Evolutionary conservation across 1,139 yeast species (phyloP).

Genomic region (Candida sp.): DNA sequence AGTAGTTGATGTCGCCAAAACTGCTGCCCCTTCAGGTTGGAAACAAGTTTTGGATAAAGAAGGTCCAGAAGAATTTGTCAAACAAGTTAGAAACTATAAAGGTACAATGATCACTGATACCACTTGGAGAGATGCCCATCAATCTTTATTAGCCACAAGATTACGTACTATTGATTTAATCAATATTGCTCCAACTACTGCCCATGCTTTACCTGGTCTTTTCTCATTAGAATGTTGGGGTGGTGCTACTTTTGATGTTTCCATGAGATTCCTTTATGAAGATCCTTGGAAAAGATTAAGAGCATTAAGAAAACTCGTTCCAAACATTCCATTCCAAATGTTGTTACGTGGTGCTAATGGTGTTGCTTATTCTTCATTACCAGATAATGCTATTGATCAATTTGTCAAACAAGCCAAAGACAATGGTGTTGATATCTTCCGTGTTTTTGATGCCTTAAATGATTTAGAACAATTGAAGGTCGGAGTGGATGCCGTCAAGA

Average conservation of each 20-base stretch:
- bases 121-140: constrained; percentile 99
- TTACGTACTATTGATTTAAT: constrained; percentile 90
- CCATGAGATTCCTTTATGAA: constrained; percentile 97
- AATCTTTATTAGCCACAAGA: constrained; percentile 96
- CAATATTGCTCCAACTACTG: constrained; percentile 91
- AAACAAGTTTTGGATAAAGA: constrained; percentile 78
- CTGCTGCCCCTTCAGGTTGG: constrained; percentile 79
- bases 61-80: constrained; percentile 89
- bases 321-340: constrained; percentile 99
- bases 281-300: constrained; percentile 98
- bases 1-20: constrained; percentile 53
- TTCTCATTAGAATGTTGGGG: constrained; percentile 99
- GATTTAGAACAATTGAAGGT: constrained; percentile 95
- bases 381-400: constrained; percentile 98
- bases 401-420: constrained; percentile 93
- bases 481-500: constrained; percentile 96
- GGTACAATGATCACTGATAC: constrained; percentile 97
- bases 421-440: constrained; percentile 94
- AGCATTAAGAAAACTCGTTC: constrained; percentile 82
- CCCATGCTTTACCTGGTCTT: constrained; percentile 86
- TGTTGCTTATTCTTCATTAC: constrained; percentile 95
- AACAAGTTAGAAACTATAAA: constrained; percentile 75
- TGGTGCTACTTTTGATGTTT: constrained; percentile 98
- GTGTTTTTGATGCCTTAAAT: constrained; percentile 96
- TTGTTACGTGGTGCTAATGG: constrained; percentile 99